Conservation (phyloP, 345 rosid species). For the Brassica napus region DNA sequence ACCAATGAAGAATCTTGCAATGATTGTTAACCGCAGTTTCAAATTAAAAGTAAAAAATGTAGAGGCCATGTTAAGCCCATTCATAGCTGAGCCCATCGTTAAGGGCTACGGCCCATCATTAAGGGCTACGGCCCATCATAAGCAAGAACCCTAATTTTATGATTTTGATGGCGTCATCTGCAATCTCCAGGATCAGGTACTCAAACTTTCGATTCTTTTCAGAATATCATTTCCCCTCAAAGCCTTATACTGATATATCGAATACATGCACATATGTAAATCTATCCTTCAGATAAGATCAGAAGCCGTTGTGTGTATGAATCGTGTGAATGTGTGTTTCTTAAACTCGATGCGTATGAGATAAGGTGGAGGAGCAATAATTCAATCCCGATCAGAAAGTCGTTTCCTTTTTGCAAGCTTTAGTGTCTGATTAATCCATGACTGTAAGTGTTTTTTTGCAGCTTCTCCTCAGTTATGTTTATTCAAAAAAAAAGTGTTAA, state of each 20-base stretch:
- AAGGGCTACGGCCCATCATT: conserved; percentile 24
- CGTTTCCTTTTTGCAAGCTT: neutral
- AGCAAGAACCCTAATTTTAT: conserved; percentile 28
- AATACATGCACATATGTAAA: neutral
- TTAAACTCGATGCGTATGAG: neutral
- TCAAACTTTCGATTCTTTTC: neutral
- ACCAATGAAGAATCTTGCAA: neutral
- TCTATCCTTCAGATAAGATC: conserved; percentile 26
- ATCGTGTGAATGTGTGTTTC: conserved; percentile 13
- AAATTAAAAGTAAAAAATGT: no score
- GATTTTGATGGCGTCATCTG: conserved; percentile 10
- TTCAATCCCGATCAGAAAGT: conserved; percentile 15
- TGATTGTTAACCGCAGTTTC: no score
- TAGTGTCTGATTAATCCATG: conserved; percentile 20
- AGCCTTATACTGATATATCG: neutral
- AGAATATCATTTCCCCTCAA: neutral
- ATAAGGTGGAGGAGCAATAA: neutral
- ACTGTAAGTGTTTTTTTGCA: conserved; percentile 22
- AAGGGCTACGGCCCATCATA: conserved; percentile 27
- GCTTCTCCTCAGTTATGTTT: neutral
- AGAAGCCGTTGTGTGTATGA: conserved; percentile 13
- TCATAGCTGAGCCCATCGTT: neutral
- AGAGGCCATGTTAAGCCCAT: neutral
- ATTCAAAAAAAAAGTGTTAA: neutral
- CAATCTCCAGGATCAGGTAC: conserved; percentile 19